phyloP scores from a whole-genome alignment of 306 rosid genomes.

The Canavalia ensiformis region DNA sequence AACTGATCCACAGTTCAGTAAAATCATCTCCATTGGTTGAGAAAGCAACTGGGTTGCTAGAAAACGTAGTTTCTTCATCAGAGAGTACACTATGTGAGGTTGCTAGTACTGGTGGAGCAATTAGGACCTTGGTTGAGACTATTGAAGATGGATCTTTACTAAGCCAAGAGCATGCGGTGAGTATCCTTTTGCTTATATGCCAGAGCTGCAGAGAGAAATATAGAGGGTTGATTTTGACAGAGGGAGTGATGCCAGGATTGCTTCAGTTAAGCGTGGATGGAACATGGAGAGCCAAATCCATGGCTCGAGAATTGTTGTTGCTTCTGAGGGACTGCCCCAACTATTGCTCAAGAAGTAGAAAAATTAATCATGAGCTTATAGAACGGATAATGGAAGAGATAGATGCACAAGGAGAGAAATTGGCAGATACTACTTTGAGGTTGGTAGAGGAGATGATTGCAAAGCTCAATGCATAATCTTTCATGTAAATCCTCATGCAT shows the following conservation, averaged over 20 bases:
- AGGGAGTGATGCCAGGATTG: conserved; percentile 88
- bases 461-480: conserved; percentile 61
- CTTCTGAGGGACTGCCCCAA: conserved; percentile 71
- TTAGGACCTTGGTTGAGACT: conserved; percentile 72
- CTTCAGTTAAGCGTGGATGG: conserved; percentile 88
- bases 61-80: conserved; percentile 65
- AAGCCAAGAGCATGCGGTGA: conserved; percentile 75
- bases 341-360: conserved; percentile 53
- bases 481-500: not conserved
- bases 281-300: conserved; percentile 63
- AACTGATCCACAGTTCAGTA: conserved; percentile 55
- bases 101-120: conserved; percentile 51
- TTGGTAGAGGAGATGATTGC: conserved; percentile 87
- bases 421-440: conserved; percentile 60
- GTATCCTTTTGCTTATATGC: conserved; percentile 69
- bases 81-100: conserved; percentile 63
- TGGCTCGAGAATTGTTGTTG: conserved; percentile 65
- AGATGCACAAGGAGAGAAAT: conserved; percentile 69
- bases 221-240: conserved; percentile 71
- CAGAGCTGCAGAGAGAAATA: conserved; percentile 79
- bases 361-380: conserved; percentile 56
- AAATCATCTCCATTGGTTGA: conserved; percentile 63
- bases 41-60: conserved; percentile 70
- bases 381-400: conserved; percentile 77
- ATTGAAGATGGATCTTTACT: conserved; percentile 71